Conservation (phyloP, 2,329 filamentous ascomycete species). For the Sporothrix humicola region DNA sequence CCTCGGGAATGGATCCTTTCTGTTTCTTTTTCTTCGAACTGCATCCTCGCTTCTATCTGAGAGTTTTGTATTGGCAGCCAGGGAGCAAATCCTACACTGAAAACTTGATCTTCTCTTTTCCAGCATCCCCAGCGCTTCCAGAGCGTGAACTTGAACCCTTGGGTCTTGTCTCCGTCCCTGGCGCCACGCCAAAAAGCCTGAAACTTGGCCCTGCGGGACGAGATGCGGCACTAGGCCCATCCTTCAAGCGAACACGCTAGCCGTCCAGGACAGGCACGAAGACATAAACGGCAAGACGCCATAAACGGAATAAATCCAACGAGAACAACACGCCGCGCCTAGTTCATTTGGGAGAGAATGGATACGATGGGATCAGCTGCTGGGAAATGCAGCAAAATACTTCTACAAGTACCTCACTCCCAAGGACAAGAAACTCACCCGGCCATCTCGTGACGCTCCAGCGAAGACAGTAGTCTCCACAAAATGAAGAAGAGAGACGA, state of each 20-base stretch:
- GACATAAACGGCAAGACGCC: conserved; percentile 5
- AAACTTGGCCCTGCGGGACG: conserved; percentile 26
- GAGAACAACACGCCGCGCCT: neutral
- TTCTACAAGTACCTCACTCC: neutral
- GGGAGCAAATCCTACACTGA: neutral
- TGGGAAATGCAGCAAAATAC: neutral
- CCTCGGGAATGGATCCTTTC: conserved; percentile 14
- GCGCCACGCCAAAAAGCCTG: conserved; percentile 25
- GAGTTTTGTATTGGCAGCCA: neutral
- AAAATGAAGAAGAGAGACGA: too few relatives aligned
- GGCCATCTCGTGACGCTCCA: neutral
- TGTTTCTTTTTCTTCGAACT: neutral
- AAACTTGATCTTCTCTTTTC: neutral
- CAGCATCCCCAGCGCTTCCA: neutral
- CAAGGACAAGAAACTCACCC: neutral
- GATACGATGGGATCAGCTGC: neutral
- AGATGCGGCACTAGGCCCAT: conserved; percentile 3
- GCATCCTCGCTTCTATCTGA: neutral
- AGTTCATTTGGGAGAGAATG: neutral
- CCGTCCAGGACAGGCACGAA: conserved; percentile 15
- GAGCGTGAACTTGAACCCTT: neutral
- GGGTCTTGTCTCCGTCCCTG: neutral
- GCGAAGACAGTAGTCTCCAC: too few relatives aligned
- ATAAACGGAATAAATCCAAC: neutral
- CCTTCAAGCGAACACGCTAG: neutral